A percentile compares a stretch with the other conserved stretches of the same genome.
These are phyloP conservation scores for Ogataea nonfermentans DNA, from an alignment of 805 yeast genomes.

Conservation along the genomic window DNA sequence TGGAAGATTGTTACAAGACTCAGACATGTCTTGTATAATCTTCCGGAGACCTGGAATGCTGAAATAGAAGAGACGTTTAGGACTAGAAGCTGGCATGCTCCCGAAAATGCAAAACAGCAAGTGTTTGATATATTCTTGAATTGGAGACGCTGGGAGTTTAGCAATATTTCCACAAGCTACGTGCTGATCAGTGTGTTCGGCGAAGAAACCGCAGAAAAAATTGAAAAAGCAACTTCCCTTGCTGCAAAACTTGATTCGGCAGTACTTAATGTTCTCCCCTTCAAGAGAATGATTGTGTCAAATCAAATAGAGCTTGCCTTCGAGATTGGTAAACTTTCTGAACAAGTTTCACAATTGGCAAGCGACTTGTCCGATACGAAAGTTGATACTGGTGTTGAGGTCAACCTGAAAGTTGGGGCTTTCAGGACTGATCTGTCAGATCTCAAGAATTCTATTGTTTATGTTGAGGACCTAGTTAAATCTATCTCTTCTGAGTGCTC, in stretches of 20 bases:
- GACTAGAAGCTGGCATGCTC: constrained; percentile 40
- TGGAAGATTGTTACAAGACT: constrained; percentile 85
- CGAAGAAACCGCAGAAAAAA: constrained; percentile 19
- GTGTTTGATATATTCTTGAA: constrained; percentile 59
- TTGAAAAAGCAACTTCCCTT: constrained; percentile 2
- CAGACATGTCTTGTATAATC: constrained; percentile 62
- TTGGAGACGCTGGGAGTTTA: constrained; percentile 94
- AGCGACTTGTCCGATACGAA: constrained; percentile 13
- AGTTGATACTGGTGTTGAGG: constrained; percentile 23
- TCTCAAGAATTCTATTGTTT: constrained; percentile 3
- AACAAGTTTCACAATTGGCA: constrained; percentile 18
- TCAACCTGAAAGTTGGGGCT: constrained; percentile 20
- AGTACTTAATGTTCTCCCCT: constrained; percentile 22
- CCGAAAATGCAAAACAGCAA: constrained; percentile 49
- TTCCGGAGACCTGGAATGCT: constrained; percentile 54
- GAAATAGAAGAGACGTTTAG: constrained; percentile 34
- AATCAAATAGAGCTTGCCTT: constrained; percentile 17
- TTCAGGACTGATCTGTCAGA: constrained; percentile 16
- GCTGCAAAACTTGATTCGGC: constrained; percentile 15
- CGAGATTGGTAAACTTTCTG: constrained; percentile 10
- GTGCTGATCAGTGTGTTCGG: constrained; percentile 53
- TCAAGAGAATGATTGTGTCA: constrained; percentile 19
- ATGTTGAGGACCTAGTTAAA: constrained; percentile 3
- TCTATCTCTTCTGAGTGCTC: not conserved
- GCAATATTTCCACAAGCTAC: constrained; percentile 54